These are phyloP conservation scores for Pezicula carpinea DNA, from an alignment of 2,329 filamentous ascomycete species.

Conservation along the genomic window DNA sequence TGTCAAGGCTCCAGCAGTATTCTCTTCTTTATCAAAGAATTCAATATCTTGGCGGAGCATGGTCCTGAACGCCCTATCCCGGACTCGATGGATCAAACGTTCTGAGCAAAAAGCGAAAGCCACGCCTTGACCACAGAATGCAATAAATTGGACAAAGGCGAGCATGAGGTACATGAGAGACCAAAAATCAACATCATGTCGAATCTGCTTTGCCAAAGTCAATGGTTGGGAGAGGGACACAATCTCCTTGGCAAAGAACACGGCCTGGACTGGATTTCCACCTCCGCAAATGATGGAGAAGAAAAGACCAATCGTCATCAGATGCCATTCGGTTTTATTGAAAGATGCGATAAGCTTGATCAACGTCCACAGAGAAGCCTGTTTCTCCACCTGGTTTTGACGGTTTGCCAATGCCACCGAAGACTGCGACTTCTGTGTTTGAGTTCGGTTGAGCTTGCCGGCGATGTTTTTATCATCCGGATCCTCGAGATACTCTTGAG, in stretches of 20 bases:
- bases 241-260: slow-evolving; percentile 90
- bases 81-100: slow-evolving; percentile 74
- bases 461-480: slow-evolving; percentile 57
- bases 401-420: slow-evolving; percentile 63
- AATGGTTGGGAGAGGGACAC: slow-evolving; percentile 51
- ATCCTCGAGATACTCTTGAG: slow-evolving; percentile 43
- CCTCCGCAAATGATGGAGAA: slow-evolving; percentile 75
- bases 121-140: slow-evolving; percentile 64
- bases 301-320: slow-evolving; percentile 69
- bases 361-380: slow-evolving; percentile 70
- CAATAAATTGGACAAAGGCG: slow-evolving; percentile 66
- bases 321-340: slow-evolving; percentile 66
- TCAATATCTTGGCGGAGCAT: slow-evolving; percentile 90
- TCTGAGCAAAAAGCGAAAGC: slow-evolving; percentile 85
- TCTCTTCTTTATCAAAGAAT: slow-evolving; percentile 87
- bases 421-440: slow-evolving; percentile 58
- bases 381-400: slow-evolving; percentile 41
- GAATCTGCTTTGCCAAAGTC: slow-evolving; percentile 49
- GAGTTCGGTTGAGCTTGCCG: slow-evolving; percentile 50
- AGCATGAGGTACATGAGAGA: slow-evolving; percentile 84
- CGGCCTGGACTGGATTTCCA: slow-evolving; percentile 70
- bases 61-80: slow-evolving; percentile 76
- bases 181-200: slow-evolving; percentile 78
- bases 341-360: slow-evolving; percentile 77
- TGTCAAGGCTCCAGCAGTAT: slow-evolving; percentile 82